Base-by-base conservation (phyloP, 1,284 basidiomycete genomes). In the Agroathelia rolfsii region DNA sequence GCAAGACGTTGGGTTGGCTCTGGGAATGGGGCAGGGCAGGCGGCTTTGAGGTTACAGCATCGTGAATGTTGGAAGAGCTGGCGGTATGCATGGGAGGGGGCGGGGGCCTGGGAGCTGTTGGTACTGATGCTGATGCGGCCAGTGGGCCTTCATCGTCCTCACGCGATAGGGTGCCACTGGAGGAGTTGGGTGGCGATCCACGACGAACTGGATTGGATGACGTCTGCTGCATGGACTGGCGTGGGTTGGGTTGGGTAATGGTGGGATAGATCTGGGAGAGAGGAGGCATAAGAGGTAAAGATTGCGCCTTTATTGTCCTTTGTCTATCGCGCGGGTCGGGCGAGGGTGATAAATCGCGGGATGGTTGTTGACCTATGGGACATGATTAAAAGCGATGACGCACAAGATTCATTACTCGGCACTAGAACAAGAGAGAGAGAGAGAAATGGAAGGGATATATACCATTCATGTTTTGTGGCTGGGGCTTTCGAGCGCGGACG, bases 271-370 rank as follows among this genome's bases (percentile, higher is more conserved):
- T 52, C 39, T 73, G 69, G 46, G 62, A 58, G 26, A 68, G 58
- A 8, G 67, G 64, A 31, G 76, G 70, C 4, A 73, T 69, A 48
- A 70, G 53, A 37, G 76, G 71, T 60, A 79, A 62, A 0, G 76
- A 75, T 43, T 74, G 68, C 2, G 72, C 50, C 44, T 79, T 78
- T 17, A 64, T 49, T 12, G 71, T 59, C 25, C 79, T 64, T 40
- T 66, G 64, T 44, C 72, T 62, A 40, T 78, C 71, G 32, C 69
- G 67, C 47, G 69, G 62, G 17, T 71, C 64, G 22, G 80, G 79
- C 3, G 80, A 81, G 23, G 72, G 73, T 20, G 80, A 80, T 43
- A 68, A 63, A 46, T 83, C 78, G 36, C 77, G 66, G 24, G 65
- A 58, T 9, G 66, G 68, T 23, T 69, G 56, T 49, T 58, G 65